Evolutionary conservation across 2,329 filamentous ascomycete species (phyloP), one percentile per base, ranked within the genome.

Genomic region (Magnaporthales sp.): DNA sequence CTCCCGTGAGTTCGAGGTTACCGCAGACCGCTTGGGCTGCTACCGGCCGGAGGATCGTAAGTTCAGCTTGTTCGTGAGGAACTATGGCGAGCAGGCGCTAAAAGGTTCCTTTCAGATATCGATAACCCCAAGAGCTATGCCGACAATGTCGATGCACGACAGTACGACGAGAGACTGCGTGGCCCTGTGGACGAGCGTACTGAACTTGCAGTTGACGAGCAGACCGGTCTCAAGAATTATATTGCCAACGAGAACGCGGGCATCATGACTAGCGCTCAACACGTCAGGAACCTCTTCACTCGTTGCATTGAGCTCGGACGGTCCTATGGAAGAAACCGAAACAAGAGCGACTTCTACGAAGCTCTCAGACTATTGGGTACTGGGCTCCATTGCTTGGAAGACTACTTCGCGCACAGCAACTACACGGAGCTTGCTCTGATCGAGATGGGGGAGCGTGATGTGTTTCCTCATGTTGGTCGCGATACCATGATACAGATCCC

Each of bases 371-470:
- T 97, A 22, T 81, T 97, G 69, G 94, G 94, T 67, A 97, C 93
- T 67, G 93, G 90, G 46, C 85, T 93, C 67, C 94, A 98, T 80
- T 97, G 93, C 75, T 80, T 97, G 27, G 93, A 96, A 80, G 93
- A 97, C 75, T 98, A 89, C 80, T 89, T 93, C 66, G 94, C 93
- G 19, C 94, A 97, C 79, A 96, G 92, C 76, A 97, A 97, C 82
- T 97, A 96, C 78, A 88, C 84, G 15, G 93, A 97, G 77, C 86
- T 97, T 67, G 91, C 91, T 67, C 83, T 97, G 63, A 93, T 95
- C 72, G 93, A 97, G 76, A 79, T 97, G 73, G 93, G 92, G 65
- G 92, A 95, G 77, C 81, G 79, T 6, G 85, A 91, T 68, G 79
- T 97, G 68, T 97, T 97, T 77, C 92, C 94, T 29, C 93, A 97